phyloP scores from a whole-genome alignment of 805 yeast species.

The Tetrapisispora arboricola region DNA sequence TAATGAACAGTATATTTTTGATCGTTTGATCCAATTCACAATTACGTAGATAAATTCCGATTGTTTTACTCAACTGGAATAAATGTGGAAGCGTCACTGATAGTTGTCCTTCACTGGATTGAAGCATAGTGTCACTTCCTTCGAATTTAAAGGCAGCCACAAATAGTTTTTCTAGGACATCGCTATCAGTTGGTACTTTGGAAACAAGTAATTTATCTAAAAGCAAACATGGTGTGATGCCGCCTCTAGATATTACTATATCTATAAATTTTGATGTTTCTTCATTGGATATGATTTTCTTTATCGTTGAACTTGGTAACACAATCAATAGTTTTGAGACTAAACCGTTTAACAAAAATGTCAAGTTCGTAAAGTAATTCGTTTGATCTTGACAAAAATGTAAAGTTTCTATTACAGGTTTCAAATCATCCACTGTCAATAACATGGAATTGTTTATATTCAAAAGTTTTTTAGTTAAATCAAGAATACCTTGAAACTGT shows the following conservation, averaged over 20 bases:
- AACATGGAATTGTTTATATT: slow-evolving; percentile 17
- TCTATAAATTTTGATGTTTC: slow-evolving; percentile 5
- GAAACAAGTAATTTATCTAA: slow-evolving; percentile 21
- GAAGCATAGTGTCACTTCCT: slow-evolving; percentile 1
- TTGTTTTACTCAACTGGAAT: slow-evolving; percentile 25
- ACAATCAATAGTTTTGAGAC: slow-evolving; percentile 22
- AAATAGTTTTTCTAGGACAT: slow-evolving; percentile 13
- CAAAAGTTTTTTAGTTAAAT: slow-evolving; percentile 20
- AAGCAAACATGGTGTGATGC: slow-evolving; percentile 17
- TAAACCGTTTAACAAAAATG: slow-evolving; percentile 15
- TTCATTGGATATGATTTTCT: slow-evolving; percentile 2
- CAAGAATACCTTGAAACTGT: slow-evolving; percentile 26
- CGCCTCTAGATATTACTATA: slow-evolving; percentile 14
- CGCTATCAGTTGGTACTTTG: slow-evolving; percentile 3
- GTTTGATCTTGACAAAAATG: slow-evolving; percentile 20
- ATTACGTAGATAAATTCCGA: slow-evolving; percentile 22
- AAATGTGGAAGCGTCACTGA: slow-evolving; percentile 13
- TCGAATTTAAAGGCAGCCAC: slow-evolving; percentile 16
- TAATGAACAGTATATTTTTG: slow-evolving; percentile 8
- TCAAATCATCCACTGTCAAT: slow-evolving; percentile 8
- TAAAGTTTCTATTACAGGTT: slow-evolving; percentile 8
- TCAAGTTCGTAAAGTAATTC: slow-evolving; percentile 17
- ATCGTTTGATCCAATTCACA: slow-evolving; percentile 1
- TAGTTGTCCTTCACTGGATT: background rate
- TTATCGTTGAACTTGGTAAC: slow-evolving; percentile 18